Conservation (phyloP, 2,329 filamentous ascomycete species). For the Daldinia eschscholtzii region DNA sequence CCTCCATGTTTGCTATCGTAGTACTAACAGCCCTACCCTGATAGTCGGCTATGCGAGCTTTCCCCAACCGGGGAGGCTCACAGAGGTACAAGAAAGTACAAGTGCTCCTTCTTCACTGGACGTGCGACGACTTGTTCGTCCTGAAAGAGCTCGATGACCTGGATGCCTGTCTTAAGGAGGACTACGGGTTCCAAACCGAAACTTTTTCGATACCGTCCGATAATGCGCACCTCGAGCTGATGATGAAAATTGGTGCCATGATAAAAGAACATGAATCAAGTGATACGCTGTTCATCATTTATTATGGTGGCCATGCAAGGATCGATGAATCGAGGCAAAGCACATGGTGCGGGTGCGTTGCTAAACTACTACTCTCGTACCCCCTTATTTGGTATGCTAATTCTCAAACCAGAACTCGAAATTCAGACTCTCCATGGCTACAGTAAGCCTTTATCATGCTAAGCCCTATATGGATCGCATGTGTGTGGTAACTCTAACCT, state of each 20-base stretch:
- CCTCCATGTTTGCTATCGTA: constrained; percentile 5
- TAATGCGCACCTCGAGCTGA: constrained; percentile 69
- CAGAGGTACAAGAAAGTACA: constrained; percentile 69
- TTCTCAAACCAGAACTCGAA: constrained; percentile 58
- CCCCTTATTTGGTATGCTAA: constrained; percentile 31
- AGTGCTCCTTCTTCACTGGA: constrained; percentile 68
- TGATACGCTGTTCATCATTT: constrained; percentile 69
- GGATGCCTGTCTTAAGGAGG: constrained; percentile 65
- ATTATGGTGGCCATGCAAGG: constrained; percentile 71
- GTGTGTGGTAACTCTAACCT: constrained; percentile 26
- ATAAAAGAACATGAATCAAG: constrained; percentile 68
- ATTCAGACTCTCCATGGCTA: constrained; percentile 66
- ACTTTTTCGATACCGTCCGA: constrained; percentile 70
- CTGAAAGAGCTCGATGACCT: constrained; percentile 69
- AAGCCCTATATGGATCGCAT: constrained; percentile 22
- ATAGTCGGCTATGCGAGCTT: constrained; percentile 67
- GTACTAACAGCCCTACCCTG: constrained; percentile 33
- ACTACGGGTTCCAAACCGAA: constrained; percentile 69
- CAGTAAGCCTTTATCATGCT: constrained; percentile 57
- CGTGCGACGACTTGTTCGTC: constrained; percentile 69
- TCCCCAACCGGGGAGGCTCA: constrained; percentile 67
- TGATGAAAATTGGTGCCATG: constrained; percentile 67
- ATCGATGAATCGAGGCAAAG: constrained; percentile 71
- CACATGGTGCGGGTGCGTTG: constrained; percentile 69
- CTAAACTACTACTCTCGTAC: neutral